Evolutionary conservation across 176 grass and related monocot genomes (phyloP), one percentile per base, ranked within the genome.

Genomic region (Carex pumila): DNA sequence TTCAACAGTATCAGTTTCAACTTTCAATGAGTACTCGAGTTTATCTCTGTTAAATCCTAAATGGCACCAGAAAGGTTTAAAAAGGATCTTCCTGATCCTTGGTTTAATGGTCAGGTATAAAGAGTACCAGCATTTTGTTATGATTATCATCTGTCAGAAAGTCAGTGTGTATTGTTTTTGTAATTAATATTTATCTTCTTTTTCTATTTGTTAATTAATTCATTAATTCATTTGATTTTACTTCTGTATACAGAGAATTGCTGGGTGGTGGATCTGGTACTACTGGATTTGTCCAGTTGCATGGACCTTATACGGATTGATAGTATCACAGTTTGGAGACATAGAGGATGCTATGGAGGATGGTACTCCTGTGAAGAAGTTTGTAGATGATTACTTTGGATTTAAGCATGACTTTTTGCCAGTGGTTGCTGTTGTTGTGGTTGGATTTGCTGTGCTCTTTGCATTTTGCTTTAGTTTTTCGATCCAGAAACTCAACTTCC

Each of bases 201-300:
- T 56, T 34, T 76, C 22, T 77, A n/a, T 55, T 50, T 77, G 22
- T 77, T 56, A 77, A 56, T 77, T 77, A 77, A 56, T 15, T 30
- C 2, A 32, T 56, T 8, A 0, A 62, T 54, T 22, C 2, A 62
- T 54, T 22, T 50, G 34, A 41, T 7, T 71, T 43, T 19, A n/a
- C 32, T 65, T 12, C 12, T 70, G 31, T 79, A n/a, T 80, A 58
- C 86, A 98, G 95, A 94, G 31, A 89, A 83, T 91, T 61, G 82
- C 92, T 2, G 83, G 91, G 75, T 97, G 94, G 94, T 97, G 92
- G 94, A 97, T 74, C 85, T 97, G 94, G 94, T 97, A 97, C 45
- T 91, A 84, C 60, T 97, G 85, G 85, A 36, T 68, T 9, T 94
- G 94, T 76, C 94, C 94, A 0, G 79, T 92, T 3, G 78, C 94